Percentiles rank a stretch among this genome's conserved stretches.
phyloP scores from a whole-genome alignment of 306 rosid genomes.

The Crotalaria pallida region DNA sequence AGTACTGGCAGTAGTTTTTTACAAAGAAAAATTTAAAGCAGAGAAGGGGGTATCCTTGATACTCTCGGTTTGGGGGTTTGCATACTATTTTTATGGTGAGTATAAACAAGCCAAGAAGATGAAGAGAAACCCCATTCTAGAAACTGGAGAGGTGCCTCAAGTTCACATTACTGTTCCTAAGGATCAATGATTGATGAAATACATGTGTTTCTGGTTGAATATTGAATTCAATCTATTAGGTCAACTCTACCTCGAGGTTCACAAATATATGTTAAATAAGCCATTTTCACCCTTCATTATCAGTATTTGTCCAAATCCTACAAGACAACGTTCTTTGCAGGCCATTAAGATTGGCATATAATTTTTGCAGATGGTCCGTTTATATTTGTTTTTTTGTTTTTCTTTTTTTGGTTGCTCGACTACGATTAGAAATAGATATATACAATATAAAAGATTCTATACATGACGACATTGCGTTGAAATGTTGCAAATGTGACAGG shows the following conservation, averaged over 20 bases:
- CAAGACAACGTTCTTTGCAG: background rate
- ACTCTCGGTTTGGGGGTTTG: conserved; percentile 68
- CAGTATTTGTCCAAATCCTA: background rate
- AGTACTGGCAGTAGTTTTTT: conserved; percentile 57
- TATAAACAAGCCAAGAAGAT: conserved; percentile 31
- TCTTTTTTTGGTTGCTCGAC: background rate
- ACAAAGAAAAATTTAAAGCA: conserved; percentile 47
- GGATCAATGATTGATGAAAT: conserved; percentile 2
- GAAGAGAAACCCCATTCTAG: background rate
- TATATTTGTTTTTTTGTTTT: too few species aligned
- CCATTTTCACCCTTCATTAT: background rate
- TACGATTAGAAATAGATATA: too few species aligned
- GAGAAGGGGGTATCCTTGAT: conserved; percentile 57
- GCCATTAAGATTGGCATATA: background rate
- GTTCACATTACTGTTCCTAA: background rate
- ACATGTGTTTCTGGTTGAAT: background rate
- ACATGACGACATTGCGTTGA: background rate
- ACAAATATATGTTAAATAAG: too few species aligned
- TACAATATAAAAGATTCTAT: too few species aligned
- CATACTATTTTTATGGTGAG: conserved; percentile 72
- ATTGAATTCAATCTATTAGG: background rate
- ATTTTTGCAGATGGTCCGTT: background rate
- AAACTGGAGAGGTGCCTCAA: background rate
- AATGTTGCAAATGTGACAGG: background rate
- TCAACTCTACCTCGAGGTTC: too few species aligned